Evolutionary conservation across 306 rosid species (phyloP).

Genomic region (Rosa rugosa): DNA sequence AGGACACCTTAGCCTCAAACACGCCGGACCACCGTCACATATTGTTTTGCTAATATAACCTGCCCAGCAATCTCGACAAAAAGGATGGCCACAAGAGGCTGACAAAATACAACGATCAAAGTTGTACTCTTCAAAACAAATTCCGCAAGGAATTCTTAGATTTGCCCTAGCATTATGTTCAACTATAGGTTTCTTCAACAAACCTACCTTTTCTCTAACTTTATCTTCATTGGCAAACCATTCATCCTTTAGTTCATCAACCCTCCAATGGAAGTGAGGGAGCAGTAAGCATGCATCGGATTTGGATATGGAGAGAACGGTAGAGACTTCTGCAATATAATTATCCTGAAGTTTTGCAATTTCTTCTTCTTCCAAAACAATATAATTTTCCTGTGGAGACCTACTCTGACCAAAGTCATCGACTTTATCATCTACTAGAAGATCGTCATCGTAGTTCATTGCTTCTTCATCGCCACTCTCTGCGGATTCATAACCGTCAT

Average conservation of each 20-base stretch:
- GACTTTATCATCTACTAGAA: background rate
- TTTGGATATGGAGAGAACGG: background rate
- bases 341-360: background rate
- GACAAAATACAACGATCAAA: background rate
- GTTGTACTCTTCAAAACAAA: slow-evolving; percentile 7
- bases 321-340: background rate
- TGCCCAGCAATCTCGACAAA: slow-evolving; percentile 10
- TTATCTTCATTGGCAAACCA: slow-evolving; percentile 9
- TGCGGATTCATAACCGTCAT: background rate
- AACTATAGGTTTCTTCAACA: background rate
- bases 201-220: background rate
- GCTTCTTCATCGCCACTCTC: background rate
- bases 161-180: background rate
- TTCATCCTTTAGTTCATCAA: background rate
- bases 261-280: background rate
- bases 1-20: slow-evolving; percentile 4
- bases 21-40: background rate
- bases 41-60: background rate
- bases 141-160: background rate
- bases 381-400: background rate
- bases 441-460: background rate
- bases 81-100: slow-evolving; percentile 1
- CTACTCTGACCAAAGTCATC: background rate
- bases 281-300: background rate
- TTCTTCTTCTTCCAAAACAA: slow-evolving; percentile 2